These are phyloP conservation scores for Cyamopsis tetragonoloba DNA, from an alignment of 306 rosid genomes.

Conservation along the genomic window DNA sequence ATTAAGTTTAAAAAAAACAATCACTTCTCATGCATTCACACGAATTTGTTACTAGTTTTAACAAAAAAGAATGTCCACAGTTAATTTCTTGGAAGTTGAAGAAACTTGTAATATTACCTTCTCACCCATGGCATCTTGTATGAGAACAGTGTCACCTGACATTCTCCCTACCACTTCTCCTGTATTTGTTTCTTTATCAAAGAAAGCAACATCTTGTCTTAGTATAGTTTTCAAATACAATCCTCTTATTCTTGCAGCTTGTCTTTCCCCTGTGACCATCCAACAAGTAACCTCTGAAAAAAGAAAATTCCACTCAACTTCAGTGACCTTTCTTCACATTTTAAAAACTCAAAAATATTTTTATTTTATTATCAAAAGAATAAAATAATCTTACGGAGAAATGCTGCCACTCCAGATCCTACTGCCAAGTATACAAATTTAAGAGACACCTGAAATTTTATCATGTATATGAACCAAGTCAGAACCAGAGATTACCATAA, in stretches of 20 bases:
- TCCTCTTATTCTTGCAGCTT: constrained; percentile 79
- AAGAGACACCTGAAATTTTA: constrained; percentile 52
- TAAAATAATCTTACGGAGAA: constrained; percentile 57
- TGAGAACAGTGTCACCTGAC: constrained; percentile 94
- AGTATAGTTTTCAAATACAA: constrained; percentile 79
- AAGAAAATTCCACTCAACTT: not conserved
- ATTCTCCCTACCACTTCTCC: constrained; percentile 90
- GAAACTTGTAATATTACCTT: constrained; percentile 64
- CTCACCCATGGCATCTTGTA: constrained; percentile 98
- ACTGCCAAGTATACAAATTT: constrained; percentile 68
- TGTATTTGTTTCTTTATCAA: constrained; percentile 80
- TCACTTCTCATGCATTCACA: too few relatives aligned
- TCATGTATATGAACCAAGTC: not conserved
- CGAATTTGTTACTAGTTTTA: too few relatives aligned
- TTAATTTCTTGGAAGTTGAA: too few relatives aligned
- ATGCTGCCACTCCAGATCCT: constrained; percentile 60
- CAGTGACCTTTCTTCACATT: not conserved
- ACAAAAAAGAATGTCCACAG: too few relatives aligned
- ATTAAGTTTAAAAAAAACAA: too few relatives aligned
- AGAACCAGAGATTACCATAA: not conserved
- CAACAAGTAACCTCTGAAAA: constrained; percentile 80
- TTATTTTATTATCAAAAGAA: not conserved
- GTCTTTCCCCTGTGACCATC: constrained; percentile 97
- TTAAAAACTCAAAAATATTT: not conserved
- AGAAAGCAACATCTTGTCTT: constrained; percentile 82